Conservation (phyloP, 2,329 filamentous ascomycete genomes). For the Sporothrix pseudoabietina region DNA sequence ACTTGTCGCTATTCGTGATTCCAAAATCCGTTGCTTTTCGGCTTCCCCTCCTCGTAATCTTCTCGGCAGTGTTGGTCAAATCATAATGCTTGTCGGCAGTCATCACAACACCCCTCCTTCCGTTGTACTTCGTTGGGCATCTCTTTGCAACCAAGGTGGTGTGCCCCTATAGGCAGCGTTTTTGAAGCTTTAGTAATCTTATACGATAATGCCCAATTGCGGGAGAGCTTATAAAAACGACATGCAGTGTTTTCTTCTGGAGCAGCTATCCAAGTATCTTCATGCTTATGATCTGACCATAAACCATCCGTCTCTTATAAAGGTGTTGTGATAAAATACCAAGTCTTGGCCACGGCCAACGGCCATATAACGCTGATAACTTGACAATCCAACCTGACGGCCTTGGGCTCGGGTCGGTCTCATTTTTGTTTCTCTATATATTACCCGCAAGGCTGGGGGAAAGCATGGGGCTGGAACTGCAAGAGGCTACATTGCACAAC, state of each 20-base stretch:
- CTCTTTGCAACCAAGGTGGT: conserved; percentile 3
- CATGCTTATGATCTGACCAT: not conserved
- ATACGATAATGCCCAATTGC: not conserved
- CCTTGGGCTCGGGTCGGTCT: not conserved
- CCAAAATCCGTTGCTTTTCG: not conserved
- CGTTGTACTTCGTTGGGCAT: conserved; percentile 8
- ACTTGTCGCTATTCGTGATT: not conserved
- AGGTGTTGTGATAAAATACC: not conserved
- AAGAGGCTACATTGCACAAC: not conserved
- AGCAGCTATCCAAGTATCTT: not conserved
- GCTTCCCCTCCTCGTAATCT: not conserved
- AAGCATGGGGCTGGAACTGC: not conserved
- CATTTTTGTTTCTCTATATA: not conserved
- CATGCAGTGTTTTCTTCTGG: not conserved
- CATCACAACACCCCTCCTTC: not conserved
- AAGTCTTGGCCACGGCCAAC: not conserved
- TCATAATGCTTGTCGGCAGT: not conserved
- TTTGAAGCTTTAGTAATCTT: not conserved
- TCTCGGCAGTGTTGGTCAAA: conserved; percentile 1
- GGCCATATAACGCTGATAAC: not conserved
- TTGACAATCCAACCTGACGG: not conserved
- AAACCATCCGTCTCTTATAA: not conserved
- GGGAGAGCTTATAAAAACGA: not conserved
- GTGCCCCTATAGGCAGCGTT: not conserved
- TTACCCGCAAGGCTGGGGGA: not conserved